A percentile compares a stretch with the other conserved stretches of the same genome.
Evolutionary conservation across 2,329 filamentous ascomycete species (phyloP).

Genomic region (Myrmaecium sp.): DNA sequence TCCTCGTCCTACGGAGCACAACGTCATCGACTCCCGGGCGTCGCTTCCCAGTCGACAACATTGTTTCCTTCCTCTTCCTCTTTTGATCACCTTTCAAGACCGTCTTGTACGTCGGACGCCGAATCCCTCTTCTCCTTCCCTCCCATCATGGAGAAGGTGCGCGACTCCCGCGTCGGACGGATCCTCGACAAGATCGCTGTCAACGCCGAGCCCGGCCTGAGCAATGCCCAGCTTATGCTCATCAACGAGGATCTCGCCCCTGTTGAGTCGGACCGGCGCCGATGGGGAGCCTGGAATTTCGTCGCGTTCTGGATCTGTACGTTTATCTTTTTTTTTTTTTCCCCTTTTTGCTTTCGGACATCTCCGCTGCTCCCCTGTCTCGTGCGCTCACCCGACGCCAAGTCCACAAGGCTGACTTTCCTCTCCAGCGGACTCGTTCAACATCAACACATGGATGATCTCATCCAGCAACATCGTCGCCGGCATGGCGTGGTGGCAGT

Average conservation of each 20-base stretch:
- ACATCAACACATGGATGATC: constrained; percentile 79
- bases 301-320: constrained; percentile 65
- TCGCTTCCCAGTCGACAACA: too few species aligned
- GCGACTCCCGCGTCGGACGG: constrained; percentile 19
- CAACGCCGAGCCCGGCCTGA: constrained; percentile 58
- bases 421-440: constrained; percentile 24
- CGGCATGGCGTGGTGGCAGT: constrained; percentile 82
- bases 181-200: constrained; percentile 48
- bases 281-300: constrained; percentile 81
- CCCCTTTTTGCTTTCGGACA: not conserved
- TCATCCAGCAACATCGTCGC: constrained; percentile 63
- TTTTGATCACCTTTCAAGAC: too few species aligned
- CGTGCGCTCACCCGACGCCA: too few species aligned
- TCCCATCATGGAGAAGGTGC: constrained; percentile 29
- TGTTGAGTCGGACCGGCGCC: constrained; percentile 61
- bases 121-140: too few species aligned
- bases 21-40: too few species aligned
- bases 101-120: too few species aligned
- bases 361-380: too few species aligned
- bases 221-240: constrained; percentile 67
- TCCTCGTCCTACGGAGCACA: too few species aligned
- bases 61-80: too few species aligned
- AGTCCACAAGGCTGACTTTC: constrained; percentile 6
- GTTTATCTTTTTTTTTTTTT: constrained; percentile 4
- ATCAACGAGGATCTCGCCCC: constrained; percentile 67